These are phyloP conservation scores for Abelmoschus esculentus DNA, from an alignment of 345 rosid genomes.

Conservation along the genomic window DNA sequence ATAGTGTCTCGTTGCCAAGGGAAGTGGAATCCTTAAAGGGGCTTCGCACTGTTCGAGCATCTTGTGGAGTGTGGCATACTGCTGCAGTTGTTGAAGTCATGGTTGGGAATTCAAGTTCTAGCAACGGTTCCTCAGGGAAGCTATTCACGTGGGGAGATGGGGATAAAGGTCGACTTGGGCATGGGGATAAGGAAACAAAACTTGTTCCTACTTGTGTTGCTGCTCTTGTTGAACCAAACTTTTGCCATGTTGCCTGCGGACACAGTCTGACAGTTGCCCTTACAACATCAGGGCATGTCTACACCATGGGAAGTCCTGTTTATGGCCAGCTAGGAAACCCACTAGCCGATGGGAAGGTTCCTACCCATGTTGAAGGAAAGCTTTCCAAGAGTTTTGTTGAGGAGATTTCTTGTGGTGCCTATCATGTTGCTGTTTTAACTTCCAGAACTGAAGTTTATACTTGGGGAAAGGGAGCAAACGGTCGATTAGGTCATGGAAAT, in stretches of 20 bases:
- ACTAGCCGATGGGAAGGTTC: conserved; percentile 84
- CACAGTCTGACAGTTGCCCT: conserved; percentile 92
- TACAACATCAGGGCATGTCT: conserved; percentile 80
- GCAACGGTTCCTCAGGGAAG: conserved; percentile 91
- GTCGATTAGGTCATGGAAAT: background rate
- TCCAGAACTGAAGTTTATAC: conserved; percentile 93
- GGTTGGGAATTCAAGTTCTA: conserved; percentile 87
- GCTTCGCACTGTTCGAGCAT: conserved; percentile 65
- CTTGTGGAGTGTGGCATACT: conserved; percentile 87
- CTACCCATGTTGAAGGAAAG: conserved; percentile 79
- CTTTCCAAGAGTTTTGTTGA: conserved; percentile 78
- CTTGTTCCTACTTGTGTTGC: conserved; percentile 95
- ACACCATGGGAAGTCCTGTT: conserved; percentile 94
- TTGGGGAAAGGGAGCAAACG: conserved; percentile 61
- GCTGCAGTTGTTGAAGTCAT: conserved; percentile 97
- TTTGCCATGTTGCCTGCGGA: conserved; percentile 93
- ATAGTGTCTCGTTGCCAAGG: conserved; percentile 56
- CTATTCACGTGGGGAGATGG: conserved; percentile 99
- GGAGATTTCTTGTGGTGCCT: conserved; percentile 94
- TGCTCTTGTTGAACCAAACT: conserved; percentile 90
- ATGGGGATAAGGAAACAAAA: conserved; percentile 87
- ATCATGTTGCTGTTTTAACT: conserved; percentile 91
- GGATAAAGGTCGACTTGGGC: conserved; percentile 96
- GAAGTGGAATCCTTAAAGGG: conserved; percentile 78
- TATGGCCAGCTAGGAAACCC: conserved; percentile 96